Conservation (phyloP, 495 filamentous ascomycete species). For the Hyaloscypha variabilis region DNA sequence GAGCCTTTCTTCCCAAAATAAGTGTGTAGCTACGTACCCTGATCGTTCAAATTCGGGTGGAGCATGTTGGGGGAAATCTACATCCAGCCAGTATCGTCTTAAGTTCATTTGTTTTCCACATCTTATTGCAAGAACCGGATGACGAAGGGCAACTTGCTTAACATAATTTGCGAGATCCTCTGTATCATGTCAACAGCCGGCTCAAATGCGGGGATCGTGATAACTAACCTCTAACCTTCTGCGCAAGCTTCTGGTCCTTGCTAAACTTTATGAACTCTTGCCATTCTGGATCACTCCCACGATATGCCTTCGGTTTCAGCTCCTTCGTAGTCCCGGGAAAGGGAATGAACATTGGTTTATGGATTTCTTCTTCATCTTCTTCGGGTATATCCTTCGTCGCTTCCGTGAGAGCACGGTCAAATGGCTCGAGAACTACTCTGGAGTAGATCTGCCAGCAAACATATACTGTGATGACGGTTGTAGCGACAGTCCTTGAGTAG, state of each 20-base stretch:
- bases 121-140: constrained; percentile 38
- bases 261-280: constrained; percentile 32
- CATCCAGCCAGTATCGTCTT: constrained; percentile 59
- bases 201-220: background rate
- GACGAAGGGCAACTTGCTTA: constrained; percentile 34
- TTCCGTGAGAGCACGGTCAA: constrained; percentile 11
- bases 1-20: background rate
- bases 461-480: constrained; percentile 11
- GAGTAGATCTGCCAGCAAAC: constrained; percentile 3
- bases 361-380: constrained; percentile 19
- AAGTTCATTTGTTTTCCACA: constrained; percentile 53
- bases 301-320: constrained; percentile 24
- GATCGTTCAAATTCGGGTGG: constrained; percentile 61
- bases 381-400: constrained; percentile 7
- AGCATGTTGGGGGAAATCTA: constrained; percentile 59
- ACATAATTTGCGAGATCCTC: constrained; percentile 56
- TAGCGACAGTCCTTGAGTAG: constrained; percentile 6
- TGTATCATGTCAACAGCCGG: constrained; percentile 30
- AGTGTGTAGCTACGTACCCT: constrained; percentile 46
- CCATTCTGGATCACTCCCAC: constrained; percentile 33
- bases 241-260: constrained; percentile 26
- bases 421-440: constrained; percentile 15
- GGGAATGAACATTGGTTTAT: constrained; percentile 27
- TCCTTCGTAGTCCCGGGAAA: constrained; percentile 30
- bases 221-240: constrained; percentile 26